These are phyloP conservation scores for Usnea hakonensis DNA, from an alignment of 495 filamentous ascomycete species.

Conservation along the genomic window DNA sequence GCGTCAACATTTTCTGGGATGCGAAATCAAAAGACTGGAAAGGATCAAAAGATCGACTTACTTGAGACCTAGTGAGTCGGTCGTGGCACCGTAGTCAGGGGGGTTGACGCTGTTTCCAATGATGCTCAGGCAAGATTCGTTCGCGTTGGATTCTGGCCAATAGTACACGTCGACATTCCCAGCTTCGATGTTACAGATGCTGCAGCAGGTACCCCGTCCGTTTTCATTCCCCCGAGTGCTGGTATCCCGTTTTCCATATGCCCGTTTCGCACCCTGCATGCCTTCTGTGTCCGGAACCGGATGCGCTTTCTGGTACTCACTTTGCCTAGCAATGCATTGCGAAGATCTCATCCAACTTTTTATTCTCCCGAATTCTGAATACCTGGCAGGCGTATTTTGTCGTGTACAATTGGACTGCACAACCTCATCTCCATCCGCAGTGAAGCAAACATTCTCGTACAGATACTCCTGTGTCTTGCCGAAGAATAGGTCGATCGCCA, in stretches of 20 bases:
- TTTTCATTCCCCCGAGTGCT: not conserved
- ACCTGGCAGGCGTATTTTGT: not conserved
- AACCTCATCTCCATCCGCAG: not conserved
- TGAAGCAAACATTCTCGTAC: not conserved
- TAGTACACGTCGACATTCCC: constrained; percentile 13
- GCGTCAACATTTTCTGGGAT: not conserved
- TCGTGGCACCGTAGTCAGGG: not conserved
- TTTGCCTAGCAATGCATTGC: not conserved
- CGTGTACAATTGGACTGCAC: not conserved
- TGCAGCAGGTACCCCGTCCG: constrained; percentile 5
- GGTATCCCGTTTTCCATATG: not conserved
- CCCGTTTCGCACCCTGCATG: not conserved
- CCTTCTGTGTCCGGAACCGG: not conserved
- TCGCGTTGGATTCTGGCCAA: constrained; percentile 1
- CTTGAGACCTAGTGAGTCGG: not conserved
- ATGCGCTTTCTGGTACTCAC: not conserved
- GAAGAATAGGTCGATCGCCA: not conserved
- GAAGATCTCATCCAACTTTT: not conserved
- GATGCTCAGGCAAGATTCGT: constrained; percentile 6
- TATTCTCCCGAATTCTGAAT: not conserved
- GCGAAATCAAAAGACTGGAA: not conserved
- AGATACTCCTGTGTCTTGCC: not conserved
- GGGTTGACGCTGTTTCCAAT: constrained; percentile 2
- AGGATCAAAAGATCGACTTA: not conserved
- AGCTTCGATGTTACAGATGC: constrained; percentile 4